These are phyloP conservation scores for Tilletia walkeri DNA, from an alignment of 1,284 basidiomycete genomes.

Conservation along the genomic window DNA sequence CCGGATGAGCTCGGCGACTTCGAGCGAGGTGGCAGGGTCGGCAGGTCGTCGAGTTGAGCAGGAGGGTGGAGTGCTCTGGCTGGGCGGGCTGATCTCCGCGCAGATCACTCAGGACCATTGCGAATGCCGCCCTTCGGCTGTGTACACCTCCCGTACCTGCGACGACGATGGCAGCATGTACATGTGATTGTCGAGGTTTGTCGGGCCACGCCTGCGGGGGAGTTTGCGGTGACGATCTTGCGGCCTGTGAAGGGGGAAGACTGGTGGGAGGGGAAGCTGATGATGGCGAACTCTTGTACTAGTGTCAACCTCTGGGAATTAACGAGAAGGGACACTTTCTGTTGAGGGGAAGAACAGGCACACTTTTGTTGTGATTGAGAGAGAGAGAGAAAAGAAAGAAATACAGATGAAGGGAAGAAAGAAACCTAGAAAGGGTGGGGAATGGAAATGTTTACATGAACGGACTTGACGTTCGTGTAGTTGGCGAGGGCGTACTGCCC, in stretches of 20 bases:
- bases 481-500: conserved; percentile 59
- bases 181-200: conserved; percentile 69
- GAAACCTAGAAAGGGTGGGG: conserved; percentile 17
- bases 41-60: conserved; percentile 83
- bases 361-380: too few relatives aligned
- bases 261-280: conserved; percentile 42
- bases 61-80: conserved; percentile 61
- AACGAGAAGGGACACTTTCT: too few relatives aligned
- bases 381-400: neutral
- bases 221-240: conserved; percentile 47
- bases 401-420: neutral
- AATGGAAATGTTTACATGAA: conserved; percentile 70
- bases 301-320: too few relatives aligned
- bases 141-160: conserved; percentile 73
- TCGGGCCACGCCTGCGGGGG: conserved; percentile 57
- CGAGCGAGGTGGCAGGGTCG: conserved; percentile 71
- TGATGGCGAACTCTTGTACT: too few relatives aligned
- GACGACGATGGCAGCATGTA: conserved; percentile 87
- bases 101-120: conserved; percentile 30
- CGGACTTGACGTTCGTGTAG: conserved; percentile 77
- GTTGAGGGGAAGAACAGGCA: too few relatives aligned
- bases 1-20: conserved; percentile 65
- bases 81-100: conserved; percentile 15
- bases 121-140: conserved; percentile 59
- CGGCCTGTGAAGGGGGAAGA: conserved; percentile 41